Base-by-base conservation (phyloP, 2,329 filamentous ascomycete species). In the Ophiostoma sp. region DNA sequence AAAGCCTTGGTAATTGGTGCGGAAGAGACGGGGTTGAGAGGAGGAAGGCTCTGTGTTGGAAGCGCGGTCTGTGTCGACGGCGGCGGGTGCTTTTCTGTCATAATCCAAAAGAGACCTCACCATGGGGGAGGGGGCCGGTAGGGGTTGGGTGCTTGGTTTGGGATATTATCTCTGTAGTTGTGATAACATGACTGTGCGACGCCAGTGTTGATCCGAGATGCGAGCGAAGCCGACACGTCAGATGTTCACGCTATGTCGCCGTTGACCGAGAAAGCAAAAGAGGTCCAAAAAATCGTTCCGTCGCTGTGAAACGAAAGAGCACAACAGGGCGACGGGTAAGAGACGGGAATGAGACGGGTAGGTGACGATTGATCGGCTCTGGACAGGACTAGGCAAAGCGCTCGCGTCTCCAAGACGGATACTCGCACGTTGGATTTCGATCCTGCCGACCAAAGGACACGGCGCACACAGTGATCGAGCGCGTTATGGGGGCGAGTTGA, bases 71-170 rank as follows among this genome's bases (percentile, higher is more conserved):
- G 84, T 78, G 84, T 84, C 75, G 81, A 81, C 78, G 83, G 80
- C 77, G 81, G 76, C 74, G 78, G 79, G 72, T 80, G 79, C 77
- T 81, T 85, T 78, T 87, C 85, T 79, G 84, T 87, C 85, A 87
- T 87, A 85, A 82, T 87, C 82, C 82, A 80, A 73, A 72, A 77
- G 73, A 74, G 77, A 77, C 79, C 81, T 81, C 82, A 78, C 77
- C 75, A 76, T 78, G 74, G 73, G 72, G 73, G 72, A 73, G 71
- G 73, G 73, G 73, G 75, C 76, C 75, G 75, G 74, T 41, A 64
- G 4, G 36, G 47, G 44, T 52, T 16, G 45, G 52, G 16, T 60
- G 58, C 27, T 64, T 62, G 18, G n/a, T 52, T 52, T 42, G 66
- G 18, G 38, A 68, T n/a, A 66, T 68, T 69, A 71, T 69, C 58